A percentile compares a stretch with the other conserved stretches of the same genome.
These are phyloP conservation scores for Cytospora mali DNA, from an alignment of 2,329 filamentous ascomycete genomes.

Conservation along the genomic window DNA sequence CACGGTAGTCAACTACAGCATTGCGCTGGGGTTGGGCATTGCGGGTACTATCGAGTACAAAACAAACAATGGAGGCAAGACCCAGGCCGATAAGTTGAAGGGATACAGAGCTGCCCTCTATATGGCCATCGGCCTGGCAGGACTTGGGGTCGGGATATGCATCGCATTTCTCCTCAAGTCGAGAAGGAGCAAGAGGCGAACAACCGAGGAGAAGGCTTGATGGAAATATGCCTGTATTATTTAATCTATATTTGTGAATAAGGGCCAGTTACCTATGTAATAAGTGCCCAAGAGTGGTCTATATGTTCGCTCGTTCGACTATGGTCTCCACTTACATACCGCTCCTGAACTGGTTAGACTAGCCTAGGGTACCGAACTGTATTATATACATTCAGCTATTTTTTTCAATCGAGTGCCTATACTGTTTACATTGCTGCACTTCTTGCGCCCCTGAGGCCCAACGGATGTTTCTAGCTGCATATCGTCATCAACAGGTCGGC, in stretches of 20 bases:
- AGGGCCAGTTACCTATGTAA: too few species aligned
- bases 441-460: too few species aligned
- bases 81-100: conserved; percentile 21
- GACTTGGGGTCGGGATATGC: conserved; percentile 25
- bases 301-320: too few species aligned
- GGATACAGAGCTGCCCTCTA: conserved; percentile 30
- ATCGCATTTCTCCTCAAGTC: conserved; percentile 25
- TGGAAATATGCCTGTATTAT: not conserved
- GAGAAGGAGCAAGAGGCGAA: not conserved
- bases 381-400: too few species aligned
- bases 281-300: too few species aligned
- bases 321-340: too few species aligned
- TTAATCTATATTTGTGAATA: not conserved
- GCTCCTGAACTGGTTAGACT: too few species aligned
- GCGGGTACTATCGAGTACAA: conserved; percentile 55
- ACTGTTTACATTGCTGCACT: too few species aligned
- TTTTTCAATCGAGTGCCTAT: too few species aligned
- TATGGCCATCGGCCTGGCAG: conserved; percentile 29
- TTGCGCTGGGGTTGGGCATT: conserved; percentile 55
- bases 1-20: conserved; percentile 60
- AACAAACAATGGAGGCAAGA: conserved; percentile 35
- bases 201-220: not conserved
- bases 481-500: too few species aligned
- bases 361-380: too few species aligned
- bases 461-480: too few species aligned